Evolutionary conservation across 257 asterid genomes (phyloP).

Genomic region (Anisodus acutangulus): DNA sequence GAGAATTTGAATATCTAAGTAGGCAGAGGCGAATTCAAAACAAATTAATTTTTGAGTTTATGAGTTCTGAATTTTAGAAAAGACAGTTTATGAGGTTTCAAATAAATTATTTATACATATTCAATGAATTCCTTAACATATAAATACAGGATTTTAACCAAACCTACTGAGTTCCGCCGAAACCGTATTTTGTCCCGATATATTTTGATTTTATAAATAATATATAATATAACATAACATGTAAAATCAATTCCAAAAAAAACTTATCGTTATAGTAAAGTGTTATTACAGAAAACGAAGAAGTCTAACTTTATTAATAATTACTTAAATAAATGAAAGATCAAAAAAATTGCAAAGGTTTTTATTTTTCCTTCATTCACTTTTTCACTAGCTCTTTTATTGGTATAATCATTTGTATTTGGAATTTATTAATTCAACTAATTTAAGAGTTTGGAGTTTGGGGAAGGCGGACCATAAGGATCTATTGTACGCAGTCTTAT

Average conservation of each 20-base stretch:
- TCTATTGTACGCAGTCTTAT: too few relatives aligned
- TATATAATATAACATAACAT: not conserved
- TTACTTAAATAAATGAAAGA: too few relatives aligned
- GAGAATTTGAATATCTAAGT: not conserved
- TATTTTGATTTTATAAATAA: not conserved
- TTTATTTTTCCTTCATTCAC: not conserved
- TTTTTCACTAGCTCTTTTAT: not conserved
- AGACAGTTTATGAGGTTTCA: fast-evolving
- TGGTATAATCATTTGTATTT: too few relatives aligned
- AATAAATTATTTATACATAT: not conserved
- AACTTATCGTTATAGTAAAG: too few relatives aligned
- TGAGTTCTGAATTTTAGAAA: not conserved
- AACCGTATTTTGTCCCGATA: not conserved
- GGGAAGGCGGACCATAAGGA: too few relatives aligned
- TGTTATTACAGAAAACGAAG: too few relatives aligned
- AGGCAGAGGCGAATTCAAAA: fast-evolving
- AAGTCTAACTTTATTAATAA: too few relatives aligned
- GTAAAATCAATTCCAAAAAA: not conserved
- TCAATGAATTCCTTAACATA: not conserved
- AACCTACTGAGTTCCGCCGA: fast-evolving
- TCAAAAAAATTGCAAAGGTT: too few relatives aligned
- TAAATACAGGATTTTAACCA: not conserved
- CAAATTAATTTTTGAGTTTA: not conserved
- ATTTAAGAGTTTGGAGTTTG: too few relatives aligned
- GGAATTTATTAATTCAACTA: not conserved